Evolutionary conservation across 768 basidiomycete genomes (phyloP), one percentile per base, ranked within the genome.

Genomic region (Phanerochaete sordida): DNA sequence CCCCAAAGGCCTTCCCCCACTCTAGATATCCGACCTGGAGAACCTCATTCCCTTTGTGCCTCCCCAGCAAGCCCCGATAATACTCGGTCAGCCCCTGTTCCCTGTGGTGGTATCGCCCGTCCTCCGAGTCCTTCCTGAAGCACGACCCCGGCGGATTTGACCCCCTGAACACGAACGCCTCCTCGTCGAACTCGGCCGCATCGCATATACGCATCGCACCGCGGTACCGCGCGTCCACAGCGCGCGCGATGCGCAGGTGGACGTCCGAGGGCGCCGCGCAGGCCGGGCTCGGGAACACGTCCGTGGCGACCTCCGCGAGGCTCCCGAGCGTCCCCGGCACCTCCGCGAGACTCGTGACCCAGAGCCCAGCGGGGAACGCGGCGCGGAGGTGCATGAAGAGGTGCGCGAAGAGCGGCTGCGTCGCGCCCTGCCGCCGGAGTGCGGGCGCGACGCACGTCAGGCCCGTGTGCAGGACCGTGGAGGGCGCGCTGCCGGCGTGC

Each of bases 121-220:
- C n/a, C n/a, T n/a, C n/a, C n/a, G n/a, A n/a, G 26, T 61, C 54
- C 27, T 61, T 61, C n/a, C 60, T 53, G 33, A 61, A 61, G 37
- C 60, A 61, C 46, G 60, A 61, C 11, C 54, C 60, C 30, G 28
- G 45, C 45, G 60, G 37, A 30, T 61, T 56, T 13, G 60, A 48
- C n/a, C 54, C 46, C 19, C 24, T 9, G 55, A 61, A 61, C 5
- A 61, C 54, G 46, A 61, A 61, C n/a, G 15, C 26, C 4, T 37
- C 54, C 35, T 30, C 21, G 45, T 61, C 54, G 11, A 24, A 28
- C 16, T 19, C 11, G 2, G 54, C 26, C 49, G 58, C 44, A 23
- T 19, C 46, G 44, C 50, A n/a, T n/a, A n/a, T n/a, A n/a, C n/a
- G n/a, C n/a, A n/a, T n/a, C n/a, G n/a, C n/a, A n/a, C n/a, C n/a